Base-by-base conservation (phyloP, 2,329 filamentous ascomycete species). In the Verticillium nubilum region DNA sequence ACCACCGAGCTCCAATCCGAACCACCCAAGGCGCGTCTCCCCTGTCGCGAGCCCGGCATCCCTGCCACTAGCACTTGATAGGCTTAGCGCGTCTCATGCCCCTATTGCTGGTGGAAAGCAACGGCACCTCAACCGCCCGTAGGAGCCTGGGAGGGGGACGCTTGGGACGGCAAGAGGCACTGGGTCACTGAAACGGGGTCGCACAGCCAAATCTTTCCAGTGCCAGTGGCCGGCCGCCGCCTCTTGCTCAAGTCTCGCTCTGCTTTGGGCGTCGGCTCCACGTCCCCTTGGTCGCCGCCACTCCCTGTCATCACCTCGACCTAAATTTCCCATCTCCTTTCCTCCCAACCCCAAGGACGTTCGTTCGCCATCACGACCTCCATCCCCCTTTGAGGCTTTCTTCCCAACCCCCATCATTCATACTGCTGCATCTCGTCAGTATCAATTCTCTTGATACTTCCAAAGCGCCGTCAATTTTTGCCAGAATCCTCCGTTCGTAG, bases 271-370 rank as follows among this genome's bases (percentile, higher is more conserved):
- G 19, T 7, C 19, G 42, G 42, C n/a, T 50, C 42, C 42, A 50
- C 42, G 42, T 50, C 42, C 42, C 42, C 42, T 50, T 50, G 42
- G n/a, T 50, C 42, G 42, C 15, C n/a, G 42, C 42, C 19, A 19
- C 42, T 50, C 42, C 42, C 42, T 50, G 42, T 50, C 42, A 50
- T 29, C 33, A 56, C 54, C 54, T 56, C 56, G 61, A 59, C 59
- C 62, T 57, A 64, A 64, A 62, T 62, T 63, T 64, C 62, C 62
- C 61, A 61, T 62, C 63, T 47, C 54, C 29, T 42, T 28, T 47
- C 35, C 35, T 27, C 31, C 54, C 35, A 35, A 54, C 28, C 52
- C 28, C 37, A 56, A 35, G 54, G 37, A 42, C 54, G 54, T 47
- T 56, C 54, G 54, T 56, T 56, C 54, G 54, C 54, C 54, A 56